Percentiles rank a stretch among this genome's conserved stretches.
Conservation (phyloP, 345 rosid species). For the Euclidium syriacum region DNA sequence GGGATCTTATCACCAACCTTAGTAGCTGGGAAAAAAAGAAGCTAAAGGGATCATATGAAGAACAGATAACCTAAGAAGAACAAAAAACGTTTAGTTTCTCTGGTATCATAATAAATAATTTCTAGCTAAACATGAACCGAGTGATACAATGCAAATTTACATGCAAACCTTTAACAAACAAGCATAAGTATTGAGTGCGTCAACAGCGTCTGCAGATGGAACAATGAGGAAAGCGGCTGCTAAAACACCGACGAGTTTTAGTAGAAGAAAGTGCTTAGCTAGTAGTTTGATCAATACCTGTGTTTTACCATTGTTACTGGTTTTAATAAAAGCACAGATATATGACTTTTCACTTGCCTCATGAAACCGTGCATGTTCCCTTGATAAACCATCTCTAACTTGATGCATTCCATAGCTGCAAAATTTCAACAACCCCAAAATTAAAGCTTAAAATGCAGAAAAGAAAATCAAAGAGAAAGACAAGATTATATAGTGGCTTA, state of each 20-base stretch:
- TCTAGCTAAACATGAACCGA: too few species aligned
- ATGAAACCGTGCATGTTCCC: conserved; percentile 99
- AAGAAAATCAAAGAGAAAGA: neutral
- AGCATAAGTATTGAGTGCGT: conserved; percentile 88
- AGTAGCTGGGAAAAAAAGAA: too few species aligned
- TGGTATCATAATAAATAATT: too few species aligned
- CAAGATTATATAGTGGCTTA: conserved; percentile 34
- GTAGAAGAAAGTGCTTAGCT: conserved; percentile 34
- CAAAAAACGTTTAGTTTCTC: too few species aligned
- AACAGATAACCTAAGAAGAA: too few species aligned
- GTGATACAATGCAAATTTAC: conserved; percentile 36
- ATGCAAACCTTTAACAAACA: conserved; percentile 91
- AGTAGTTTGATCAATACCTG: too few species aligned
- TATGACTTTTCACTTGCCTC: conserved; percentile 52
- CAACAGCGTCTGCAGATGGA: conserved; percentile 89
- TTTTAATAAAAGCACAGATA: too few species aligned
- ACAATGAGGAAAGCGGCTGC: conserved; percentile 56
- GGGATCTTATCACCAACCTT: too few species aligned
- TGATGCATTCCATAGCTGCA: conserved; percentile 92
- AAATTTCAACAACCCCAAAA: neutral
- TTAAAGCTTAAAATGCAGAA: neutral
- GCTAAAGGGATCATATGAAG: too few species aligned
- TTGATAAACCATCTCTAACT: conserved; percentile 79
- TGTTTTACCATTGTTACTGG: too few species aligned
- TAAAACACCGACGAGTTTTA: conserved; percentile 49